phyloP scores from a whole-genome alignment of 257 asterid genomes.

The Nicotiana undulata region DNA sequence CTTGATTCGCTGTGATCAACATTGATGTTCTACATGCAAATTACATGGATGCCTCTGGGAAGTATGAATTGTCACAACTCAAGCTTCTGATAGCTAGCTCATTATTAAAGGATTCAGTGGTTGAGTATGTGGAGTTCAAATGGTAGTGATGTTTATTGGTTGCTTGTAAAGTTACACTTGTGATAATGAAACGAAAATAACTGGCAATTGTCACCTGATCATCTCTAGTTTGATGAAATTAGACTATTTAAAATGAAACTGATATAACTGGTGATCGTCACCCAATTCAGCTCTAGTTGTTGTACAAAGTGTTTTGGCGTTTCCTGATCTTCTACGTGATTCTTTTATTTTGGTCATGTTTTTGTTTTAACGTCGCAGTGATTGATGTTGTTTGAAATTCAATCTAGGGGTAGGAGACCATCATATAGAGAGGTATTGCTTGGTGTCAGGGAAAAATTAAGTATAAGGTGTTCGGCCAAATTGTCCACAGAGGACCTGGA shows the following conservation, averaged over 20 bases:
- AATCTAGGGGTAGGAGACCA: conserved; percentile 91
- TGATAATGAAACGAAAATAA: neutral
- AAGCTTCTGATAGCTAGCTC: neutral
- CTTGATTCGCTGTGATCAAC: neutral
- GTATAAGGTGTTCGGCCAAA: conserved; percentile 72
- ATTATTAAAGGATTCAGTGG: neutral
- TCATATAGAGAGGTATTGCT: conserved; percentile 78
- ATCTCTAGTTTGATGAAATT: neutral
- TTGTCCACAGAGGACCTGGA: conserved; percentile 79
- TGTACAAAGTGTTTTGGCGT: neutral
- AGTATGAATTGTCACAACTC: neutral
- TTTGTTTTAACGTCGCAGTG: neutral
- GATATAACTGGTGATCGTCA: neutral
- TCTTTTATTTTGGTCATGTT: neutral
- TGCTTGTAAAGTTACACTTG: neutral
- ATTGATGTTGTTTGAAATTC: conserved; percentile 3
- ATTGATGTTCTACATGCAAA: neutral
- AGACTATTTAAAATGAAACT: neutral
- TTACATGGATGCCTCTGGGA: neutral
- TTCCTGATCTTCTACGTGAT: neutral
- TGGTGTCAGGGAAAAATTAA: conserved; percentile 63
- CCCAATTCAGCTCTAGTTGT: neutral
- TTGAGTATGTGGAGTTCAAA: neutral
- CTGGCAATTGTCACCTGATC: neutral
- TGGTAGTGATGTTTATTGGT: neutral